Percentiles rank a stretch among this genome's conserved stretches.
Evolutionary conservation across 2,329 filamentous ascomycete species (phyloP).

Genomic region (Nakataea oryzae): DNA sequence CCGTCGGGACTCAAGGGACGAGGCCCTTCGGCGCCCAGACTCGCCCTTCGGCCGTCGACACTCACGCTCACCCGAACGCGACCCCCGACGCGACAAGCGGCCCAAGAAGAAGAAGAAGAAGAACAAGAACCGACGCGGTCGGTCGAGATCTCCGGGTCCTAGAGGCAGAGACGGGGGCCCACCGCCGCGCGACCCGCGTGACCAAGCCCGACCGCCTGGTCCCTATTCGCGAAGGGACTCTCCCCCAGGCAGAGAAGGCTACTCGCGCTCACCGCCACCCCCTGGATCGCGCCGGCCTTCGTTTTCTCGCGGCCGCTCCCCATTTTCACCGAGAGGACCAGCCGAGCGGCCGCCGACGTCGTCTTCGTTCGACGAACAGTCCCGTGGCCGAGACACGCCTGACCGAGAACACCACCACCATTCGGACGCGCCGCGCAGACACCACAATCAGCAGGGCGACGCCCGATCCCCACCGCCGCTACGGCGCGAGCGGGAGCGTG

Average conservation of each 20-base stretch:
- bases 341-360: constrained; percentile 11
- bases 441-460: background rate
- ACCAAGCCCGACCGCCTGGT: constrained; percentile 7
- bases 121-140: constrained; percentile 10
- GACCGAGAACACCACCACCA: constrained; percentile 6
- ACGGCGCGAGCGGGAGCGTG: constrained; percentile 4
- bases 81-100: constrained; percentile 12
- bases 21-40: constrained; percentile 4
- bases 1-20: constrained; percentile 5
- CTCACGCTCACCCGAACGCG: constrained; percentile 12
- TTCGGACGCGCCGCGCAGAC: constrained; percentile 1
- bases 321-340: constrained; percentile 5
- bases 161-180: constrained; percentile 4
- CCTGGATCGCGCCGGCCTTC: constrained; percentile 10
- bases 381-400: constrained; percentile 10
- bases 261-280: constrained; percentile 6
- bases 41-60: constrained; percentile 8
- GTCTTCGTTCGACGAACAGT: constrained; percentile 10
- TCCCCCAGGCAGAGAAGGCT: constrained; percentile 10
- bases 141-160: constrained; percentile 15
- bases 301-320: constrained; percentile 11
- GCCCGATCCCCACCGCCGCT: constrained; percentile 4
- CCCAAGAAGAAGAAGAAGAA: constrained; percentile 12
- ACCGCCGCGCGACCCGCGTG: constrained; percentile 5
- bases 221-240: constrained; percentile 9